Conservation (phyloP, 306 rosid species). For the Ochetophila trinervis region DNA sequence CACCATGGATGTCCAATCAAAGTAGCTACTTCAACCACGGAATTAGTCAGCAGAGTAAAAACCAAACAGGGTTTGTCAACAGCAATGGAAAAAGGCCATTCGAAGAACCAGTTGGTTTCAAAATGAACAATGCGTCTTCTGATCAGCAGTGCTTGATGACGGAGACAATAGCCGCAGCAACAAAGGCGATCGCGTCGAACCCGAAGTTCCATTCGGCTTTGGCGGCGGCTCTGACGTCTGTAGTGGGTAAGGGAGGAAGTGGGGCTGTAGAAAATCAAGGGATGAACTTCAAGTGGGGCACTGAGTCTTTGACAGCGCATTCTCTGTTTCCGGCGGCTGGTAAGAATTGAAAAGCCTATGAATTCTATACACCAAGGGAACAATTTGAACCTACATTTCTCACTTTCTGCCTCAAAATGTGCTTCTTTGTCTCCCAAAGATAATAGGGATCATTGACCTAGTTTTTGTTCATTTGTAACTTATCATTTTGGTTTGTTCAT, state of each 20-base stretch:
- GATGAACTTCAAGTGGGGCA: constrained; percentile 17
- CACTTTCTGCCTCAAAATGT: too few relatives aligned
- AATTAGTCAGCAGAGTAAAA: constrained; percentile 12
- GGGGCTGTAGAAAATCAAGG: constrained; percentile 19
- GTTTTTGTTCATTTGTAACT: too few relatives aligned
- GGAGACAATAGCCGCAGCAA: constrained; percentile 73
- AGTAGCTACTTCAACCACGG: constrained; percentile 26
- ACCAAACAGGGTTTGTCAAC: constrained; percentile 12
- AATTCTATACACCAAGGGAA: not conserved
- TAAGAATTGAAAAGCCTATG: not conserved
- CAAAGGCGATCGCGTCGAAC: constrained; percentile 73
- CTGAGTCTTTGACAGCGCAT: constrained; percentile 22
- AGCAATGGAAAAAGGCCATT: constrained; percentile 32
- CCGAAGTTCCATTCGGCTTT: constrained; percentile 87
- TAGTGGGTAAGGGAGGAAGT: constrained; percentile 45
- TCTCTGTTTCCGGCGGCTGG: not conserved
- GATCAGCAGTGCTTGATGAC: constrained; percentile 30
- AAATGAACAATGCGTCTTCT: constrained; percentile 10
- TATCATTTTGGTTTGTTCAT: too few relatives aligned
- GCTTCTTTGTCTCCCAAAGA: too few relatives aligned
- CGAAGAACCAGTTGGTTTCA: constrained; percentile 27
- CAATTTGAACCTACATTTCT: too few relatives aligned
- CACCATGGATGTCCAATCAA: constrained; percentile 17
- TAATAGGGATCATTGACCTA: too few relatives aligned
- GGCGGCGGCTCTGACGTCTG: constrained; percentile 70